Conservation (phyloP, 164 flowering plant genomes). For the Vitis labrusca region DNA sequence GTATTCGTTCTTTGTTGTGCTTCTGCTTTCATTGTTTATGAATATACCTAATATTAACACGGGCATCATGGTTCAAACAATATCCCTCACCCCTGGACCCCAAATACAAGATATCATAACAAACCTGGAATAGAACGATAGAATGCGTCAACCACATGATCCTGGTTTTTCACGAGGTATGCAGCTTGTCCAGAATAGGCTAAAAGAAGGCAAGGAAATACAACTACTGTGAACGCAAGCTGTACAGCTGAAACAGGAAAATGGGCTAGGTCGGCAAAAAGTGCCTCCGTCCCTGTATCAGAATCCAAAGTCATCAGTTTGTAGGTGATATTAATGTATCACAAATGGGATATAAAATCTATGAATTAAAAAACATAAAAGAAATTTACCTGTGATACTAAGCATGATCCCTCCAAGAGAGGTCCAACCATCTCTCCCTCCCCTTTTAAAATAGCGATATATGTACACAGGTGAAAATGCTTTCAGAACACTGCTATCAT, state of each 20-base stretch:
- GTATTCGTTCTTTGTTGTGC: too few species aligned
- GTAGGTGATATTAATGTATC: neutral
- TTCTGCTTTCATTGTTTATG: too few species aligned
- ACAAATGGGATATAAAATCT: neutral
- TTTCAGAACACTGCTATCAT: conserved; percentile 66
- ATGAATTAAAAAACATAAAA: neutral
- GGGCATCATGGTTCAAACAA: neutral
- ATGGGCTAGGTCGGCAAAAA: conserved; percentile 90
- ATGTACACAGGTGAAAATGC: conserved; percentile 90
- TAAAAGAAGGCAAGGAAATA: conserved; percentile 91
- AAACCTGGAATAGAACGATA: conserved; percentile 94
- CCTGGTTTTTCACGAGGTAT: conserved; percentile 61
- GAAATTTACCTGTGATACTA: conserved; percentile 76
- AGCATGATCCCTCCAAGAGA: conserved; percentile 97
- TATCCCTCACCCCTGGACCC: neutral
- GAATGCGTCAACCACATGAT: conserved; percentile 72
- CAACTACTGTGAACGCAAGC: conserved; percentile 84
- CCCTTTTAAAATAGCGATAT: conserved; percentile 65
- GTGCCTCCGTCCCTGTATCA: conserved; percentile 90
- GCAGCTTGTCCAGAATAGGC: conserved; percentile 98
- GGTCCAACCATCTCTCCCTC: conserved; percentile 63
- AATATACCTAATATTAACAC: too few species aligned
- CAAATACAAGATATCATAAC: conserved; percentile 5
- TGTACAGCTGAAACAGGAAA: conserved; percentile 88
- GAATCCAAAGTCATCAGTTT: neutral